Evolutionary conservation across 2,329 filamentous ascomycete genomes (phyloP).

Genomic region (Cordyceps militaris): DNA sequence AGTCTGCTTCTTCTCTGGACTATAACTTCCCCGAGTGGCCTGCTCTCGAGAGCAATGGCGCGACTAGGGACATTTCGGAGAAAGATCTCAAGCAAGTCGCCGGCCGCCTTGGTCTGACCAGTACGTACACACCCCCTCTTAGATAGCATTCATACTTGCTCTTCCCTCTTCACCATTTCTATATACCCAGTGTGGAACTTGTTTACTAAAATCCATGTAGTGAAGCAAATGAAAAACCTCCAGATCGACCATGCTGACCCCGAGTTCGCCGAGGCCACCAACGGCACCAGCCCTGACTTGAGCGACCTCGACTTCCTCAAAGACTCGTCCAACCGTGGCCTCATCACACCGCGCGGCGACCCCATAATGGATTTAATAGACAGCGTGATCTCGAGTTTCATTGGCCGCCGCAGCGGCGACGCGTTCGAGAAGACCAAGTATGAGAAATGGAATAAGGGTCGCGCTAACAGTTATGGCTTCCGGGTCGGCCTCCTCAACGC

Average conservation of each 20-base stretch:
- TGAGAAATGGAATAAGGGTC: not conserved
- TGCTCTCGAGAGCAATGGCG: too few relatives aligned
- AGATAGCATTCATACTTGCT: too few relatives aligned
- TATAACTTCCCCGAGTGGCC: too few relatives aligned
- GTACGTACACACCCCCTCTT: too few relatives aligned
- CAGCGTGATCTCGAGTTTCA: not conserved
- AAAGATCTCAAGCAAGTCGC: too few relatives aligned
- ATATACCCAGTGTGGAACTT: too few relatives aligned
- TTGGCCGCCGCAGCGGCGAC: not conserved
- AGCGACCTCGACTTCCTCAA: not conserved
- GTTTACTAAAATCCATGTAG: not conserved
- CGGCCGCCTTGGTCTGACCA: too few relatives aligned
- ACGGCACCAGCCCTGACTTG: not conserved
- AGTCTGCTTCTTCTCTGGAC: too few relatives aligned
- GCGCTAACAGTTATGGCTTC: conserved; percentile 2
- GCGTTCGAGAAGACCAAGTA: not conserved
- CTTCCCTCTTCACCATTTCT: not conserved
- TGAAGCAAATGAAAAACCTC: not conserved
- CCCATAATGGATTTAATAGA: not conserved
- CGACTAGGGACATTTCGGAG: too few relatives aligned
- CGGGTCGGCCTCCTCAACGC: conserved; percentile 25
- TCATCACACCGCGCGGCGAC: too few relatives aligned
- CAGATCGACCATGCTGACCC: not conserved
- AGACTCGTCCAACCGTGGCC: too few relatives aligned
- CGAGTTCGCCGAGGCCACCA: not conserved